A percentile compares a stretch with the other conserved stretches of the same genome.
Evolutionary conservation across 148 eudicot species (phyloP).

Genomic region (Vaccinium corymbosum): DNA sequence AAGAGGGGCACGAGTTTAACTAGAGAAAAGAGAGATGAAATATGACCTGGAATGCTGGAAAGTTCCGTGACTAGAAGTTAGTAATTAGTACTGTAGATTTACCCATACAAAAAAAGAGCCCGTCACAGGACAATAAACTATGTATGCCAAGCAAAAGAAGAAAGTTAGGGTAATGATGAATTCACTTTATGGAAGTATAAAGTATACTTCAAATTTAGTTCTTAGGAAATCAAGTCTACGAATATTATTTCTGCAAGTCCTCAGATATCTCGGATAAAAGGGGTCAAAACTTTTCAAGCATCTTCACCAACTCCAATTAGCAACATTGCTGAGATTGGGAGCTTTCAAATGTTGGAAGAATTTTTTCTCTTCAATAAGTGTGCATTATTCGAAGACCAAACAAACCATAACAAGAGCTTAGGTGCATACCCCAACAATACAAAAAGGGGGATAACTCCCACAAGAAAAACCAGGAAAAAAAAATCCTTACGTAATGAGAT

Average conservation of each 20-base stretch:
- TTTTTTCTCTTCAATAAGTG: not conserved
- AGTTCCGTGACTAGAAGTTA: not conserved
- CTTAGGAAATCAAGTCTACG: not conserved
- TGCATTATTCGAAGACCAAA: not conserved
- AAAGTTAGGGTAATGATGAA: too few relatives aligned
- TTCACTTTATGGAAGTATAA: not conserved
- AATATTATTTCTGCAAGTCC: not conserved
- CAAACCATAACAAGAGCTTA: not conserved
- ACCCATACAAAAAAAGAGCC: not conserved
- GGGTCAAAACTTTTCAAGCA: not conserved
- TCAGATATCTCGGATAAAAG: not conserved
- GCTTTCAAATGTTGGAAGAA: not conserved
- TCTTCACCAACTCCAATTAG: not conserved
- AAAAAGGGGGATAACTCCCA: too few relatives aligned
- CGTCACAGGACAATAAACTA: not conserved
- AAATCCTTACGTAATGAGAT: not conserved
- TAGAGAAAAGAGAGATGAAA: not conserved
- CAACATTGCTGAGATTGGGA: not conserved
- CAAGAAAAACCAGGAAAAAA: too few relatives aligned
- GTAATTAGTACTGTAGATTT: not conserved
- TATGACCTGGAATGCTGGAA: not conserved
- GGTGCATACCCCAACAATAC: too few relatives aligned
- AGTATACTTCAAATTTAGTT: not conserved
- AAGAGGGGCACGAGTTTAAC: not conserved
- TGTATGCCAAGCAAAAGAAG: not conserved